Conservation (phyloP, 2,329 filamentous ascomycete genomes). For the Monosporascus sp. region DNA sequence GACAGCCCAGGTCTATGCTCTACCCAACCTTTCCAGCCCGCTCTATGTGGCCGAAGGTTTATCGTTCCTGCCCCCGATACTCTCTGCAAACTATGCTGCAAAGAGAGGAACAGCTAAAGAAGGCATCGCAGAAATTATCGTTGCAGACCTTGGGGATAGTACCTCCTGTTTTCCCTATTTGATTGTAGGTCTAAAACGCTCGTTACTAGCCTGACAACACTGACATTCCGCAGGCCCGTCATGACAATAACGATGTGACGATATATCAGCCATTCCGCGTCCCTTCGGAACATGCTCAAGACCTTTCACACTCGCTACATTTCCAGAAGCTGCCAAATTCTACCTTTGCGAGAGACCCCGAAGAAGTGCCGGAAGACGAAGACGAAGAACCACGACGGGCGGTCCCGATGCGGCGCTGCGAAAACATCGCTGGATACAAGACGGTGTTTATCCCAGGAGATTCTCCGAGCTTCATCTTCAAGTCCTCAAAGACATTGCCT, state of each 20-base stretch:
- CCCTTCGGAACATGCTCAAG: constrained; percentile 29
- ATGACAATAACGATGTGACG: constrained; percentile 73
- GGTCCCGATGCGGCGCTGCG: constrained; percentile 51
- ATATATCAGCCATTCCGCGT: constrained; percentile 77
- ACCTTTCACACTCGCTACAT: constrained; percentile 55
- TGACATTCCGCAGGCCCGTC: constrained; percentile 56
- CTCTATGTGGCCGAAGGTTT: constrained; percentile 73
- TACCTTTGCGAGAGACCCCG: constrained; percentile 54
- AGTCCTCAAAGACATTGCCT: constrained; percentile 71
- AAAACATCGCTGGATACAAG: constrained; percentile 70
- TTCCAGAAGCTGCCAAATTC: constrained; percentile 74
- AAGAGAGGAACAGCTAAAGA: constrained; percentile 70
- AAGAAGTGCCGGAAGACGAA: constrained; percentile 46
- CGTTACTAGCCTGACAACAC: constrained; percentile 3
- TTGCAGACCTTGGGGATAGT: constrained; percentile 78
- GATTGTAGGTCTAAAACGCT: constrained; percentile 53
- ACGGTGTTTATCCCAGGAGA: constrained; percentile 77
- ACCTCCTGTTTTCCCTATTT: constrained; percentile 69
- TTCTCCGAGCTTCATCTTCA: constrained; percentile 77
- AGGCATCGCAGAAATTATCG: constrained; percentile 69
- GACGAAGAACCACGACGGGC: constrained; percentile 40
- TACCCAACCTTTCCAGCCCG: constrained; percentile 67
- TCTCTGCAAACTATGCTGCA: constrained; percentile 66
- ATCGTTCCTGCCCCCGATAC: constrained; percentile 68
- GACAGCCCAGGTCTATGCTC: constrained; percentile 61